Evolutionary conservation across 75 land plant species (phyloP), one percentile per base, ranked within the genome.

Genomic region (Pinus tabuliformis): DNA sequence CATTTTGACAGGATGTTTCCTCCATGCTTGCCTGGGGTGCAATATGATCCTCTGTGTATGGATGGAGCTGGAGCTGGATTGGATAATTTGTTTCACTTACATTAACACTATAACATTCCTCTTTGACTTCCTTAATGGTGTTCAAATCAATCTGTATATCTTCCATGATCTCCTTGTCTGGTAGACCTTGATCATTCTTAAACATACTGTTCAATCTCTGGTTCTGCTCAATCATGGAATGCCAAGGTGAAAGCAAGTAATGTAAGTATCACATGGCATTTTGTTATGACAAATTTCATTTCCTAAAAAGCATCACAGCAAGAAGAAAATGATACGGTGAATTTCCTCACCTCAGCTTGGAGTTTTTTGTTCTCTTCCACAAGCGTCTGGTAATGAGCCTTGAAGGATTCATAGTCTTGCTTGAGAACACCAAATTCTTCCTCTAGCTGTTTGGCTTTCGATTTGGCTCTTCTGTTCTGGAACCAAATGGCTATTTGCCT

Each of bases 401-500:
- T 42, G 72, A 83, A 73, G 54, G 57, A 17, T 42, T 84, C 82
- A 74, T 84, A 80, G 37, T 57, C 22, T 59, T 66, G 17, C 64
- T 76, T 65, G 62, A 84, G 79, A 9, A 63, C 58, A 22, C 28
- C 56, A 78, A 20, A 84, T 39, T 84, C 86, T 8, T 64, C 70
- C 60, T 84, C 86, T 8, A 84, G 76, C 73, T 79, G 81, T 76
- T 86, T 85, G 58, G 83, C 76, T 80, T 86, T 86, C 79, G 70
- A 78, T 75, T 81, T 74, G 4, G 81, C 86, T 3, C 90, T 84
- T 60, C 88, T 78, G 83, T 88, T 88, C 89, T 88, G 90, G 83
- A 86, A 86, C 90, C 90, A 88, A 52, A 88, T 73, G 62, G 90
- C 84, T 30, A 88, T 86, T 70, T 88, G 89, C 21, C 90, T 77